Evolutionary conservation across 192 early-diverging fungal species (phyloP).

Genomic region (Powellomyces hirtus): DNA sequence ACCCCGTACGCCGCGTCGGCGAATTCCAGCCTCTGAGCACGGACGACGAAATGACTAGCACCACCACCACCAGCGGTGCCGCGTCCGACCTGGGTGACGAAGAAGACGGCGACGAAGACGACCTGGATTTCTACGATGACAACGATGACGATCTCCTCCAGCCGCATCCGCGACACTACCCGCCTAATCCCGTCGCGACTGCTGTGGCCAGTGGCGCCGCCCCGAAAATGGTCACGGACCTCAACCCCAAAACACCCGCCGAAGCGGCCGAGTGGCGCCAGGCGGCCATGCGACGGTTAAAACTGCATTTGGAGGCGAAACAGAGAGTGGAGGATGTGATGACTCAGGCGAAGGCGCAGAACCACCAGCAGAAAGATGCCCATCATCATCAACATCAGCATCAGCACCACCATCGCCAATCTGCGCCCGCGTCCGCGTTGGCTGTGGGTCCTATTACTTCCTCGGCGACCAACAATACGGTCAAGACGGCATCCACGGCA

Average conservation of each 20-base stretch:
- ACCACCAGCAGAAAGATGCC: too few relatives aligned
- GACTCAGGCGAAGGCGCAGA: background rate
- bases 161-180: too few relatives aligned
- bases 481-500: background rate
- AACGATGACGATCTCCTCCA: too few relatives aligned
- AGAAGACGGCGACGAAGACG: background rate
- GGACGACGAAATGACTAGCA: background rate
- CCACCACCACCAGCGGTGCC: background rate
- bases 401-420: background rate
- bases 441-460: too few relatives aligned
- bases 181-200: background rate
- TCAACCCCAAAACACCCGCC: constrained; percentile 9
- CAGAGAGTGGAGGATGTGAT: background rate
- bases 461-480: background rate
- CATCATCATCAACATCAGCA: background rate
- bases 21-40: background rate
- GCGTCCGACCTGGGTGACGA: background rate
- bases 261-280: constrained; percentile 25
- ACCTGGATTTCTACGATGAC: too few relatives aligned
- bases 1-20: background rate
- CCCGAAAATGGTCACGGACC: background rate
- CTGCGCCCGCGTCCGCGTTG: too few relatives aligned
- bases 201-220: too few relatives aligned
- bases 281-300: constrained; percentile 4
- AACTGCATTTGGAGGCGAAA: constrained; percentile 2